These are phyloP conservation scores for Zymoseptoria crescenta DNA, from an alignment of 2,329 filamentous ascomycete genomes.

Conservation along the genomic window DNA sequence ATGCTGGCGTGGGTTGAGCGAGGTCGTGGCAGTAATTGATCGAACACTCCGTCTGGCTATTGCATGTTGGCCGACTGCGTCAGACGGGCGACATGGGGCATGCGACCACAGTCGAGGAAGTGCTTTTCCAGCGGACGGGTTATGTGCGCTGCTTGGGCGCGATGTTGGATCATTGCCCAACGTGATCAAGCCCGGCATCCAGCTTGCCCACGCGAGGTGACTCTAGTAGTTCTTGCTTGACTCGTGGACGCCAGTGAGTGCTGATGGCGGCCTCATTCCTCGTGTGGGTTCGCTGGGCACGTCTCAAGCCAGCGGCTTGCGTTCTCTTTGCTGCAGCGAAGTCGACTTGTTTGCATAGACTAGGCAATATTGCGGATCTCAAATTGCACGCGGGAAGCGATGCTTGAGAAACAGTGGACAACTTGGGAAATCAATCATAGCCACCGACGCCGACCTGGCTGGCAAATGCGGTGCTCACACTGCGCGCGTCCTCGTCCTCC, in stretches of 20 bases:
- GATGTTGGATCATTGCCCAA: not conserved
- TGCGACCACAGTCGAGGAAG: not conserved
- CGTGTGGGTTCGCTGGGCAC: not conserved
- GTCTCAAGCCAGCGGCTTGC: not conserved
- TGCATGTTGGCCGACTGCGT: not conserved
- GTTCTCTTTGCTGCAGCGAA: not conserved
- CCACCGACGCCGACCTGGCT: slow-evolving; percentile 61
- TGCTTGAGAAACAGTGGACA: not conserved
- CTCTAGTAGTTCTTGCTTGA: not conserved
- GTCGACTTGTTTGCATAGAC: not conserved
- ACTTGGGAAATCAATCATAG: slow-evolving; percentile 23
- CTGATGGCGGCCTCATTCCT: not conserved
- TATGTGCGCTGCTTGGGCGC: not conserved
- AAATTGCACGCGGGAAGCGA: not conserved
- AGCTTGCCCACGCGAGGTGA: not conserved
- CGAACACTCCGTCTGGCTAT: not conserved
- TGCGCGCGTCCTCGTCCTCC: slow-evolving; percentile 88
- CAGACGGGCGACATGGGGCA: not conserved
- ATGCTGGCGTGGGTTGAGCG: not conserved
- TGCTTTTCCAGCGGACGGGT: not conserved
- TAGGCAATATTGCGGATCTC: not conserved
- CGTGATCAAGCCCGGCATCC: not conserved
- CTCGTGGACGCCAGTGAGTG: not conserved
- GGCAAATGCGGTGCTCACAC: slow-evolving; percentile 91
- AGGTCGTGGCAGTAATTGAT: not conserved